Base-by-base conservation (phyloP, 2,329 filamentous ascomycete species). In the Microsporum ferrugineum region DNA sequence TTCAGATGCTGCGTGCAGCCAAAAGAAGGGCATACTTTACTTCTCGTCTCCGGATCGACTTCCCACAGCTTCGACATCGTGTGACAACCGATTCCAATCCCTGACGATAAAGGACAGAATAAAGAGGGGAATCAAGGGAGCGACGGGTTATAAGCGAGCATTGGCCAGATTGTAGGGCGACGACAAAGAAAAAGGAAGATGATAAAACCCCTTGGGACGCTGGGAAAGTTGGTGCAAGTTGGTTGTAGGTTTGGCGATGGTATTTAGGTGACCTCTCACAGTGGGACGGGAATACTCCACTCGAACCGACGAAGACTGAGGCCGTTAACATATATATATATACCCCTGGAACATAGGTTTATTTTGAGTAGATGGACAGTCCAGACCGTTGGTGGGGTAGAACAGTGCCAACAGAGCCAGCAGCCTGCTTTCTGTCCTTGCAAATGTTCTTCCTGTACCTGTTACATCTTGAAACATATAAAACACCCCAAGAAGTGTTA, bases 11-110 rank as follows among this genome's bases (percentile, higher is more conserved):
- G 29, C 27, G 57, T 29, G 41, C 4, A 10, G 39, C 39, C 27
- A 29, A 59, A n/a, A 23, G 29, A 56, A 10, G 33, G 4, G 8
- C 72, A 68, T 78, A 95, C 91, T 85, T 97, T 97, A 72, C 88
- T 90, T 77, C 90, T 85, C 64, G 92, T 97, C 80, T 97, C 92
- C 57, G 94, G 94, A 76, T 99, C 94, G 67, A 99, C 91, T 79
- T 99, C 94, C 94, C 94, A 99, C 88, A 96, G 92, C 77, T 91
- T 92, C 71, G 84, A 76, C 74, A 75, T 76, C 12, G 38, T n/a
- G 27, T 8, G 14, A 29, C 27, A 34, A 29, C 49, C 29, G 7
- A 14, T 31, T 12, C 49, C 14, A 53, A 43, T 17, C 12, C 8
- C 4, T 31, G 17, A 8, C 27, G 27, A 17, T 2, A 10, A 27